Base-by-base conservation (phyloP, 2,329 filamentous ascomycete species). In the Cadophora sp. region DNA sequence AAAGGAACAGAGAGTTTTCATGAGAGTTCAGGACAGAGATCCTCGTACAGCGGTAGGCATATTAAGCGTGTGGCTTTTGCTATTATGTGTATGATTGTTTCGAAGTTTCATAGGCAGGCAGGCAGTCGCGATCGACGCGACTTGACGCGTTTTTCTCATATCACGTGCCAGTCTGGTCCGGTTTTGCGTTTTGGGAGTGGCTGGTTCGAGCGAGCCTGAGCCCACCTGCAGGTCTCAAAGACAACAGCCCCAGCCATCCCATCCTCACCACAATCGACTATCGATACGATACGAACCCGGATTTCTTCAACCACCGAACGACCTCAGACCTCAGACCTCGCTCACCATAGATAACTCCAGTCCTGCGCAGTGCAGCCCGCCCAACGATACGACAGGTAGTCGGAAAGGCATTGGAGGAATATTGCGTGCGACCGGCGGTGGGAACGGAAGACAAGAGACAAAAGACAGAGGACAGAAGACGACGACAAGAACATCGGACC, bases 201-300 rank as follows among this genome's bases (percentile, higher is more conserved):
- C 34, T 37, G 34, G 34, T 37, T 37, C 34, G 34, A 43, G 40
- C 40, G 19, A 16, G 40, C 40, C 40, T 14, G 5, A 43, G 40
- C 40, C 6, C 12, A 16, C 8, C 40, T 43, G 40, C 40, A 43
- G 40, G 7, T 46, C n/a, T n/a, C 43, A 62, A 19, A 37, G 24
- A 43, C 64, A 43, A 12, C 34, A 37, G 34, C 34, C 34, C 34
- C 68, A 71, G 70, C 68, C 70, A 69, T 69, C 56, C 56, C 48
- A 34, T 43, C 2, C 40, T 5, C 37, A 43, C 16, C 50, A 67
- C 56, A 56, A 66, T 64, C 62, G n/a, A 40, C 65, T 59, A 66
- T 64, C 63, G 61, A 68, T 71, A 66, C 66, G 61, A n/a, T n/a
- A n/a, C n/a, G n/a, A n/a, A 64, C 65, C 50, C 19, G 48, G 24